Percentiles rank a stretch among this genome's conserved stretches.
Conservation (phyloP, 257 asterid genomes). For the Solanum chiquidenum region DNA sequence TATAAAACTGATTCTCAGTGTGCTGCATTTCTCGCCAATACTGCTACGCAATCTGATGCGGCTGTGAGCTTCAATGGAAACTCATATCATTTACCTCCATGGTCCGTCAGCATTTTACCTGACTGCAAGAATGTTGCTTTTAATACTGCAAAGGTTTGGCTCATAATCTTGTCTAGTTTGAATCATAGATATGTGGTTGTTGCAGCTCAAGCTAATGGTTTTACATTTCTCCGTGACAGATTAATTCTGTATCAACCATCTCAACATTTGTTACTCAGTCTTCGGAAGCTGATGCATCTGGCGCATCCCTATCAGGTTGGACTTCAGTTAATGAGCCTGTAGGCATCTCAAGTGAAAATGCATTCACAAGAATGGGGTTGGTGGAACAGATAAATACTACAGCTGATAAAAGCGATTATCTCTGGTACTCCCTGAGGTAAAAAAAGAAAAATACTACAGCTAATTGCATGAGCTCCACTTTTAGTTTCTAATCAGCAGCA, state of each 20-base stretch:
- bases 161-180: not conserved
- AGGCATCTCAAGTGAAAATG: slow-evolving; percentile 60
- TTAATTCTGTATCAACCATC: slow-evolving; percentile 48
- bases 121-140: slow-evolving; percentile 73
- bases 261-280: slow-evolving; percentile 37
- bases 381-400: slow-evolving; percentile 82
- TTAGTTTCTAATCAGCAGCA: not conserved
- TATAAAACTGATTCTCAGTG: slow-evolving; percentile 56
- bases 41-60: slow-evolving; percentile 44
- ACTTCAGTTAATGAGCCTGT: slow-evolving; percentile 75
- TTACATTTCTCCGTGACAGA: slow-evolving; percentile 34
- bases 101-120: slow-evolving; percentile 91
- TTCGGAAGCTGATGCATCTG: slow-evolving; percentile 37
- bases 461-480: not conserved
- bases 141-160: slow-evolving; percentile 69
- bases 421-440: slow-evolving; percentile 85
- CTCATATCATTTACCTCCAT: slow-evolving; percentile 68
- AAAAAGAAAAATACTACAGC: not conserved
- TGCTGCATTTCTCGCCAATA: slow-evolving; percentile 72
- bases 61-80: slow-evolving; percentile 53
- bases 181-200: not conserved
- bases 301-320: slow-evolving; percentile 44
- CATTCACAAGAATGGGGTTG: slow-evolving; percentile 45
- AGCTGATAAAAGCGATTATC: slow-evolving; percentile 69
- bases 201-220: slow-evolving; percentile 1